phyloP scores from a whole-genome alignment of 768 basidiomycete species.

The Daedalea quercina region DNA sequence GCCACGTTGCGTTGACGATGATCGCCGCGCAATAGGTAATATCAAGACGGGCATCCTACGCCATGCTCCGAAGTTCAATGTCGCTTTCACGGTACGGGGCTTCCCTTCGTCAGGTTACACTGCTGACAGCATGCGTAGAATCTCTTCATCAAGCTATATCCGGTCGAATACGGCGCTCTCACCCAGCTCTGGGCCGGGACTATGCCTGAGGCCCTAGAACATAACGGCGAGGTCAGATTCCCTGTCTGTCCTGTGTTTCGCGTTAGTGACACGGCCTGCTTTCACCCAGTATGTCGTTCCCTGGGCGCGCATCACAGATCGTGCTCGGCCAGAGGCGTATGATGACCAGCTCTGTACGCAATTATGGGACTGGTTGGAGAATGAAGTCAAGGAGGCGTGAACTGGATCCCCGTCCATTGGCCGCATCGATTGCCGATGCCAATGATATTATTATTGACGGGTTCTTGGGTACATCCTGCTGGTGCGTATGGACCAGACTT shows the following conservation, averaged over 20 bases:
- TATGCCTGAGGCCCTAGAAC: constrained; percentile 27
- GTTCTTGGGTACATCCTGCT: no score
- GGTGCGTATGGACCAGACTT: no score
- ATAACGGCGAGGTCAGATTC: constrained; percentile 34
- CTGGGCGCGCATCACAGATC: constrained; percentile 17
- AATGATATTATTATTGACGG: no score
- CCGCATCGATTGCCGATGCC: no score
- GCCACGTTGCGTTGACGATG: no score
- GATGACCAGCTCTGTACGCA: constrained; percentile 13
- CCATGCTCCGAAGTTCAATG: neutral
- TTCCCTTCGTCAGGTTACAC: no score
- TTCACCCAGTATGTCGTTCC: constrained; percentile 17
- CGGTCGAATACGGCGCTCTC: constrained; percentile 14
- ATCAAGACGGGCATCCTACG: neutral
- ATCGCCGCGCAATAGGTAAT: neutral
- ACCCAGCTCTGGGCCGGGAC: constrained; percentile 27
- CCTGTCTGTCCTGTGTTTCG: neutral
- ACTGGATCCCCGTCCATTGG: no score
- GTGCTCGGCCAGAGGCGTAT: constrained; percentile 12
- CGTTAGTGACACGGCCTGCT: neutral
- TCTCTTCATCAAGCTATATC: neutral
- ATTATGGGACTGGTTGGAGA: constrained; percentile 19
- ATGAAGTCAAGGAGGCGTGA: constrained; percentile 5
- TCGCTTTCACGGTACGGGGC: constrained; percentile 36
- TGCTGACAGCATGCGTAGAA: neutral